Evolutionary conservation across 495 filamentous ascomycete genomes (phyloP).

Genomic region (Talaromyces adpressus): DNA sequence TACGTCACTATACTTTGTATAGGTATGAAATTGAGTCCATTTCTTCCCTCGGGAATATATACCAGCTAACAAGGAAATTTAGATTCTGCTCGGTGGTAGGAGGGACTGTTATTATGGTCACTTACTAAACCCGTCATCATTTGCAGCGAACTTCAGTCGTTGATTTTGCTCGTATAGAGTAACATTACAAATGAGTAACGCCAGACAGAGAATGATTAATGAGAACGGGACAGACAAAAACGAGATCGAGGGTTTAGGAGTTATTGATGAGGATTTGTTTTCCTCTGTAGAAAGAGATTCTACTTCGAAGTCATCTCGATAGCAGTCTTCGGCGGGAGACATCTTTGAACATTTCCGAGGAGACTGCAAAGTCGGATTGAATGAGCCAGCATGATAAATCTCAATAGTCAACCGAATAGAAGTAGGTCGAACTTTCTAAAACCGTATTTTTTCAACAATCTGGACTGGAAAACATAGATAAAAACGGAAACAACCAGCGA

Average conservation of each 20-base stretch:
- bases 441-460: no score
- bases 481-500: no score
- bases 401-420: no score
- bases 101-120: neutral
- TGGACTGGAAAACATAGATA: no score
- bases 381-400: neutral
- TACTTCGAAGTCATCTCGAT: neutral
- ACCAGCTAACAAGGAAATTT: slow-evolving; percentile 4
- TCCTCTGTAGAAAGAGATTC: neutral
- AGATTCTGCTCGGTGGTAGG: neutral
- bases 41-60: neutral
- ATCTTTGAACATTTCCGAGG: neutral
- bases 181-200: slow-evolving; percentile 3
- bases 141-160: neutral
- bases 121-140: slow-evolving; percentile 3
- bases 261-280: neutral
- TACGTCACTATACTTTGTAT: slow-evolving; percentile 7
- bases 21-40: slow-evolving; percentile 6
- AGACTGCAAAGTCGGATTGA: neutral
- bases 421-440: no score
- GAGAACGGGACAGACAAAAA: neutral
- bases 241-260: neutral
- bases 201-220: neutral
- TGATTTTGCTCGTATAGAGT: neutral
- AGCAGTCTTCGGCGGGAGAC: neutral